These are phyloP conservation scores for Trichoderma koningiopsis DNA, from an alignment of 2,329 filamentous ascomycete species.

Conservation along the genomic window DNA sequence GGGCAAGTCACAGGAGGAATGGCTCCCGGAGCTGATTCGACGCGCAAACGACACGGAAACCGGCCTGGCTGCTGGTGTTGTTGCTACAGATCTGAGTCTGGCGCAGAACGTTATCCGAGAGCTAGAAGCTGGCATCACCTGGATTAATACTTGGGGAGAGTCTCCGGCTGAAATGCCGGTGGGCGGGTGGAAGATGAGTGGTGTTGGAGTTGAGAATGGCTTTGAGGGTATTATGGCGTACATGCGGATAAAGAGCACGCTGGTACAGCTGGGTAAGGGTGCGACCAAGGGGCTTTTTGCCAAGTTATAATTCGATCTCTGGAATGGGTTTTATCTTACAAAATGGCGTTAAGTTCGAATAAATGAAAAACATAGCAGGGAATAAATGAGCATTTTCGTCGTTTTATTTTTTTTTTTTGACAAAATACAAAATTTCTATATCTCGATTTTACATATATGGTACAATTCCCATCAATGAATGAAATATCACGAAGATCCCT, in stretches of 20 bases:
- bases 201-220: slow-evolving; percentile 85
- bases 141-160: slow-evolving; percentile 95
- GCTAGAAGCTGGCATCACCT: slow-evolving; percentile 83
- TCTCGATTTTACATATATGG: background rate
- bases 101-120: slow-evolving; percentile 72
- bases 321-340: background rate
- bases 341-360: background rate
- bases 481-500: too few species aligned
- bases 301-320: slow-evolving; percentile 53
- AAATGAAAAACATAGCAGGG: background rate
- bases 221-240: slow-evolving; percentile 77
- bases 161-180: slow-evolving; percentile 89
- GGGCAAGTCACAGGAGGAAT: slow-evolving; percentile 36
- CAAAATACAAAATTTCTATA: background rate
- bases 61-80: slow-evolving; percentile 82
- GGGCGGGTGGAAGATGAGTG: slow-evolving; percentile 89
- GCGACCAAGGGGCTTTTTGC: slow-evolving; percentile 68
- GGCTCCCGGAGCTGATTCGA: slow-evolving; percentile 66
- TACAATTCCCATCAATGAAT: too few species aligned
- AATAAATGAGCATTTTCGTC: background rate
- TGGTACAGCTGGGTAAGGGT: slow-evolving; percentile 76
- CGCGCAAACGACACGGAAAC: slow-evolving; percentile 77
- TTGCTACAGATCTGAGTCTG: slow-evolving; percentile 71
- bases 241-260: slow-evolving; percentile 83
- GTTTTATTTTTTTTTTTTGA: background rate